Conservation (phyloP, 345 rosid species). For the Adansonia digitata region DNA sequence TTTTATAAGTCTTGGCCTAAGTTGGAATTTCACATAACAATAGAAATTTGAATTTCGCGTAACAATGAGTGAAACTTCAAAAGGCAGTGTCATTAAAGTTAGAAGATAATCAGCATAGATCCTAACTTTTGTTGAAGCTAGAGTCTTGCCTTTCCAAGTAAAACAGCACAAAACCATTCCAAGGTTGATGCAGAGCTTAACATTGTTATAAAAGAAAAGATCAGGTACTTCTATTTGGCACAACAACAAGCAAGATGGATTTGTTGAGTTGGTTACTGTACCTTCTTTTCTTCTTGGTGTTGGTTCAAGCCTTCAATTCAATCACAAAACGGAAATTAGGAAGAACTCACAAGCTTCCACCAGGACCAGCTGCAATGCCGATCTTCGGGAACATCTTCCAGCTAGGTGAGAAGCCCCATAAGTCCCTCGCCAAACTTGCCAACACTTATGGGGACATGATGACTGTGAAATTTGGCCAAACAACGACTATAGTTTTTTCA, state of each 20-base stretch:
- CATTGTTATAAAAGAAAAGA: too few species aligned
- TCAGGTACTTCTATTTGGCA: too few species aligned
- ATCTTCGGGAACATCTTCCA: constrained; percentile 37
- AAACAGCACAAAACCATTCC: too few species aligned
- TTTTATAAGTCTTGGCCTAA: too few species aligned
- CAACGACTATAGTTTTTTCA: not conserved
- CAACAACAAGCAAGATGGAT: not conserved
- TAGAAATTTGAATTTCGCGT: too few species aligned
- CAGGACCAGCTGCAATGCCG: constrained; percentile 33
- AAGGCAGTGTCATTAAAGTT: too few species aligned
- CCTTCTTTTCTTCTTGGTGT: not conserved
- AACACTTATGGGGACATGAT: not conserved
- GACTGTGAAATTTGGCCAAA: not conserved
- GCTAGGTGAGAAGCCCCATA: constrained; percentile 14
- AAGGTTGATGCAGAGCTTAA: too few species aligned
- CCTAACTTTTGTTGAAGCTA: too few species aligned
- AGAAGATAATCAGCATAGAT: too few species aligned
- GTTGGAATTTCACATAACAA: too few species aligned
- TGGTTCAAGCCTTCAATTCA: not conserved
- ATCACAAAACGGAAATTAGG: not conserved
- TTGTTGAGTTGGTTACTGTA: not conserved
- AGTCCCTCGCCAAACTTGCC: not conserved
- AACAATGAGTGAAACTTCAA: too few species aligned
- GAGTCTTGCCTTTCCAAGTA: too few species aligned
- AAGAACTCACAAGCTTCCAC: constrained; percentile 15